These are phyloP conservation scores for Clavispora carvajalis DNA, from an alignment of 805 yeast genomes.

Conservation along the genomic window DNA sequence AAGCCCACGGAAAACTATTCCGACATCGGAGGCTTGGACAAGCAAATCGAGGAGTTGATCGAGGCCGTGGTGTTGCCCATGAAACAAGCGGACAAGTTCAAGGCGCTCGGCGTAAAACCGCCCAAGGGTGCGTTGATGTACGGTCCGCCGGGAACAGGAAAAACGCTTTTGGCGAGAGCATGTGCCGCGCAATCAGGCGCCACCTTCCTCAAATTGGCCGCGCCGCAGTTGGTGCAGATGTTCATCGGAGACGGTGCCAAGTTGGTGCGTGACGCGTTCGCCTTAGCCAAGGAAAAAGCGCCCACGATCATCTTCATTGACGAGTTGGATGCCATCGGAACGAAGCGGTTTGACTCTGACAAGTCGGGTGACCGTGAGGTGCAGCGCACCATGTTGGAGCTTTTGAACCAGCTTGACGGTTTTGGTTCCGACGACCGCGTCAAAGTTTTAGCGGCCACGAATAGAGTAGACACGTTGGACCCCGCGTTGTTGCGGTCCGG, in stretches of 20 bases:
- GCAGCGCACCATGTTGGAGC: slow-evolving; percentile 19
- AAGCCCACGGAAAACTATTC: slow-evolving; percentile 96
- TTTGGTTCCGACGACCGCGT: slow-evolving; percentile 41
- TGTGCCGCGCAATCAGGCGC: slow-evolving; percentile 19
- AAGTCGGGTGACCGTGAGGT: slow-evolving; percentile 19
- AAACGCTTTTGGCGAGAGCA: slow-evolving; percentile 19
- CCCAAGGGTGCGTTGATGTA: slow-evolving; percentile 21
- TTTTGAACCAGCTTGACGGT: slow-evolving; percentile 19
- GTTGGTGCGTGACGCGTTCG: slow-evolving; percentile 18
- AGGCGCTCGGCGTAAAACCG: slow-evolving; percentile 16
- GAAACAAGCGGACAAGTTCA: slow-evolving; percentile 20
- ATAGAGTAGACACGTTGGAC: slow-evolving; percentile 18
- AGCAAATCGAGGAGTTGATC: slow-evolving; percentile 19
- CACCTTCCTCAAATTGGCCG: slow-evolving; percentile 18
- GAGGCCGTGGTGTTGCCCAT: slow-evolving; percentile 20
- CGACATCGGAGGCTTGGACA: slow-evolving; percentile 94
- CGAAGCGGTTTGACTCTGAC: slow-evolving; percentile 18
- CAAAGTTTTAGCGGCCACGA: slow-evolving; percentile 19
- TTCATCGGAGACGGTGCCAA: slow-evolving; percentile 20
- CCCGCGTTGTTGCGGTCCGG: slow-evolving; percentile 20
- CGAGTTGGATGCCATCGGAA: slow-evolving; percentile 19
- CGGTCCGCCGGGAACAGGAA: slow-evolving; percentile 20
- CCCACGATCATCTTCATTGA: slow-evolving; percentile 20
- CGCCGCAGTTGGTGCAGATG: slow-evolving; percentile 20
- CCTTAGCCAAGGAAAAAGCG: slow-evolving; percentile 19